These are phyloP conservation scores for Syncephalis plumigaleata DNA, from an alignment of 371 early-diverging fungal species.

Conservation along the genomic window DNA sequence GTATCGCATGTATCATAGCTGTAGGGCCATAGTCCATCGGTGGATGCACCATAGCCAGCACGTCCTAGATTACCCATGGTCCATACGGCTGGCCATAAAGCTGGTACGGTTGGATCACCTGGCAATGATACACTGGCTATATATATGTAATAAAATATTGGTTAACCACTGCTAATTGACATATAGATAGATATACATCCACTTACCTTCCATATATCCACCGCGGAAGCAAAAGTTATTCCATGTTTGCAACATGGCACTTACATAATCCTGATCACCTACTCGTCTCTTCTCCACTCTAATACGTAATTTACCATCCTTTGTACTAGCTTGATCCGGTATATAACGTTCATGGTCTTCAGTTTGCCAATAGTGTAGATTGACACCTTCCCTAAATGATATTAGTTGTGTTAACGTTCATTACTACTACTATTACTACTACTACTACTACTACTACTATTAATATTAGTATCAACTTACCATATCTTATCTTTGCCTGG, in stretches of 20 bases:
- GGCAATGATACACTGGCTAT: conserved; percentile 29
- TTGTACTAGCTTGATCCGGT: conserved; percentile 20
- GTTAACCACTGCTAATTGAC: background rate
- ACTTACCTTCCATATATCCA: conserved; percentile 24
- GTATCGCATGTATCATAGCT: conserved; percentile 27
- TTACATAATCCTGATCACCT: conserved; percentile 20
- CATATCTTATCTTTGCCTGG: conserved; percentile 27
- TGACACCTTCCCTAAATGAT: conserved; percentile 22
- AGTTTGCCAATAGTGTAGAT: conserved; percentile 29
- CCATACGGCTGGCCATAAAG: conserved; percentile 38
- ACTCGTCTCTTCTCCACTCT: conserved; percentile 18
- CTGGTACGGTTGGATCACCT: conserved; percentile 17
- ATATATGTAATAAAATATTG: background rate
- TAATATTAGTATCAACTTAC: too few species aligned
- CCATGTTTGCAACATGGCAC: conserved; percentile 37
- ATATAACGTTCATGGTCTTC: conserved; percentile 25
- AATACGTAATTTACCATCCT: conserved; percentile 23
- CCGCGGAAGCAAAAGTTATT: conserved; percentile 42
- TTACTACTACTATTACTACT: too few species aligned
- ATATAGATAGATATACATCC: background rate
- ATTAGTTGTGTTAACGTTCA: background rate
- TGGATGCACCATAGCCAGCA: conserved; percentile 30
- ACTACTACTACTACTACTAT: too few species aligned
- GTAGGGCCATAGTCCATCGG: conserved; percentile 37
- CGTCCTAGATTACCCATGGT: conserved; percentile 34